Conservation (phyloP, 2,329 filamentous ascomycete species). For the Colletotrichum tamarilloi region DNA sequence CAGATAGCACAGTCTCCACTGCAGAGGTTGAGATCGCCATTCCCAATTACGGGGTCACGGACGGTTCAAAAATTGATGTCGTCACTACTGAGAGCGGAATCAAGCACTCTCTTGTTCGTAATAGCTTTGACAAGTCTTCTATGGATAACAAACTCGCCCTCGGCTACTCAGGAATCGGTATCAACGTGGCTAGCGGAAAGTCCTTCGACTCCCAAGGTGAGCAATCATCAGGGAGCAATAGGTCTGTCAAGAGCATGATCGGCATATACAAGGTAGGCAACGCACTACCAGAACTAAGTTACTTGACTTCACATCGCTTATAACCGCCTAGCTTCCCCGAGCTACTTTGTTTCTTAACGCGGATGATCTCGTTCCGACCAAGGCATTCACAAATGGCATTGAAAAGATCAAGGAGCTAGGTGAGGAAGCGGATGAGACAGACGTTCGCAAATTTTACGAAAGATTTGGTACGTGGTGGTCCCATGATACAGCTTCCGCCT, state of each 20-base stretch:
- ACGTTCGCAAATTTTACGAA: constrained; percentile 4
- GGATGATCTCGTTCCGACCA: constrained; percentile 12
- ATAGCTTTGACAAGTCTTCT: constrained; percentile 9
- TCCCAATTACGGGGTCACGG: constrained; percentile 14
- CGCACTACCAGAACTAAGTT: background rate
- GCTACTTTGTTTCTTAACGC: constrained; percentile 6
- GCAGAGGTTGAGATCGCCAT: background rate
- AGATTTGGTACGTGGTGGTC: background rate
- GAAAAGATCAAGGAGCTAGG: background rate
- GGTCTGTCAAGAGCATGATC: background rate
- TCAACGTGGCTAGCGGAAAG: background rate
- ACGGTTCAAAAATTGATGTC: constrained; percentile 9
- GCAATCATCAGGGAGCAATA: background rate
- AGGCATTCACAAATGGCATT: background rate
- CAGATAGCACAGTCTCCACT: no score
- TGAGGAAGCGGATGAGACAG: background rate
- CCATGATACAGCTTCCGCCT: no score
- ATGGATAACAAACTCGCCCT: background rate
- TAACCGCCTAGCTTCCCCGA: background rate
- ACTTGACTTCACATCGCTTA: background rate
- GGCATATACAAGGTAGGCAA: constrained; percentile 13
- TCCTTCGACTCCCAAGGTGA: background rate
- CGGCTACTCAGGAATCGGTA: constrained; percentile 6
- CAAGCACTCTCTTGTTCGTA: constrained; percentile 2
- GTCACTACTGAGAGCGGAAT: background rate